Percentiles rank a stretch among this genome's conserved stretches.
Evolutionary conservation across 495 filamentous ascomycete genomes (phyloP).

Genomic region (Xylaria flabelliformis): DNA sequence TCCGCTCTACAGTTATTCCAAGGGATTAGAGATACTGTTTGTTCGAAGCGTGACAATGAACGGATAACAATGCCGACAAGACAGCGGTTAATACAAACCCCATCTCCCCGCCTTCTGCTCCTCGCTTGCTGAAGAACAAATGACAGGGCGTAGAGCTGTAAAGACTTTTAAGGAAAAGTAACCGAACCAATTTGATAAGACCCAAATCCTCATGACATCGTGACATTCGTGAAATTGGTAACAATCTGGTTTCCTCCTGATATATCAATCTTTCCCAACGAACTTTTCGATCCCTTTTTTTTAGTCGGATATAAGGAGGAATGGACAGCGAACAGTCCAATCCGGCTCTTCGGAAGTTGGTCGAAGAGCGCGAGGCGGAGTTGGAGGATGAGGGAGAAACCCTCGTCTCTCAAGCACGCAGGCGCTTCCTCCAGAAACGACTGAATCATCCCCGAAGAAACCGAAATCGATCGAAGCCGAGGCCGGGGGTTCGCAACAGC

Average conservation of each 20-base stretch:
- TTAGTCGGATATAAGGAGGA: constrained; percentile 10
- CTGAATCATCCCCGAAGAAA: constrained; percentile 24
- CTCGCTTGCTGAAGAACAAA: constrained; percentile 12
- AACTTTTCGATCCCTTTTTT: background rate
- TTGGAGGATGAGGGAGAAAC: background rate
- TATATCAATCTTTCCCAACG: constrained; percentile 20
- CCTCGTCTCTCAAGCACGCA: constrained; percentile 23
- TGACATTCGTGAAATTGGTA: constrained; percentile 13
- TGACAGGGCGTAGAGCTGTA: background rate
- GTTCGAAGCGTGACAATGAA: background rate
- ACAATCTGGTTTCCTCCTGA: constrained; percentile 24
- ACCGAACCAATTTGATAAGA: constrained; percentile 5
- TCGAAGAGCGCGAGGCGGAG: background rate
- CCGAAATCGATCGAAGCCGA: constrained; percentile 17
- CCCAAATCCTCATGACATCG: constrained; percentile 14
- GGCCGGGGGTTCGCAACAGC: constrained; percentile 23
- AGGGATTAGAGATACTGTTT: background rate
- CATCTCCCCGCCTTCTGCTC: background rate
- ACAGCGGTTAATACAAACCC: background rate
- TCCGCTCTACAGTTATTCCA: background rate
- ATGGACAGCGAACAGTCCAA: background rate
- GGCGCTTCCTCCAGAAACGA: constrained; percentile 25
- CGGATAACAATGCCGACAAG: background rate
- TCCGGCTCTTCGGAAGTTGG: background rate
- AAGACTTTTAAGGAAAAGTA: background rate